Evolutionary conservation across 345 rosid species (phyloP).

Genomic region (Eutrema yunnanense): DNA sequence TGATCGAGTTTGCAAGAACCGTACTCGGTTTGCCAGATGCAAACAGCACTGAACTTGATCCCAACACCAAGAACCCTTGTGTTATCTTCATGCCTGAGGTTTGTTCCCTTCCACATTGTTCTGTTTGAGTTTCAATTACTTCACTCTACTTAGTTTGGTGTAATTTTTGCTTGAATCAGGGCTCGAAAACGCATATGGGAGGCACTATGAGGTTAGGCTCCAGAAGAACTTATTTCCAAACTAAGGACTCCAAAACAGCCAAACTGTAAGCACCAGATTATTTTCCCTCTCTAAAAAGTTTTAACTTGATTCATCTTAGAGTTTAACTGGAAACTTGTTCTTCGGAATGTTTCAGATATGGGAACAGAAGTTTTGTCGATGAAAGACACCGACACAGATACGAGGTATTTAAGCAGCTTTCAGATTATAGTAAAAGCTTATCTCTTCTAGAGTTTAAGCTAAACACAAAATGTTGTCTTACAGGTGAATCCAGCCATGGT

Average conservation of each 20-base stretch:
- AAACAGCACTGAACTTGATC: conserved; percentile 90
- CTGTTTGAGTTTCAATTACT: conserved; percentile 1
- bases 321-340: background rate
- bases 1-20: conserved; percentile 76
- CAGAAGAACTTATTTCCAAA: conserved; percentile 30
- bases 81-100: conserved; percentile 99
- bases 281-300: background rate
- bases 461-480: conserved; percentile 1
- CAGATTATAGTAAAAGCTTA: background rate
- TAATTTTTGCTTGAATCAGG: conserved; percentile 17
- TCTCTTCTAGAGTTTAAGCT: background rate
- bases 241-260: conserved; percentile 31
- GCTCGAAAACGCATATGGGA: conserved; percentile 36
- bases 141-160: background rate
- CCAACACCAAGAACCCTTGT: conserved; percentile 63
- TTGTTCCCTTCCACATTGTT: background rate
- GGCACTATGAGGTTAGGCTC: conserved; percentile 39
- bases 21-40: conserved; percentile 77
- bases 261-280: conserved; percentile 24
- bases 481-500: conserved; percentile 94
- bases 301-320: conserved; percentile 3
- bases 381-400: conserved; percentile 97
- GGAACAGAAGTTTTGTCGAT: conserved; percentile 56
- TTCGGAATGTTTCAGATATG: conserved; percentile 49
- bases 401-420: conserved; percentile 45